Percentiles rank a stretch among this genome's conserved stretches.
Evolutionary conservation across 1,139 yeast genomes (phyloP).

Genomic region (Wickerhamomyces sp.): DNA sequence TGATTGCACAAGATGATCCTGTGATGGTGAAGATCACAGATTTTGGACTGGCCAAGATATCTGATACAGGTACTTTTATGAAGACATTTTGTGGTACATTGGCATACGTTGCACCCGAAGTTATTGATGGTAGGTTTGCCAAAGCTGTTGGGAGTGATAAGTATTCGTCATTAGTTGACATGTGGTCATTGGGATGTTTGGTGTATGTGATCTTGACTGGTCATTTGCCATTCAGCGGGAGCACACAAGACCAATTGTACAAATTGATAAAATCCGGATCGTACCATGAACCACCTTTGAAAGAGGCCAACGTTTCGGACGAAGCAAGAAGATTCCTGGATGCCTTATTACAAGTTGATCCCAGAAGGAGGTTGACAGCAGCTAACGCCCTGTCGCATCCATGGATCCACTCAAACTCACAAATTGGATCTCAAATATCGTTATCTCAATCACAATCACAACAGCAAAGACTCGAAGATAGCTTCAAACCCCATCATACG

Average conservation of each 20-base stretch:
- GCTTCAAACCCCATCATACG: constrained; percentile 5
- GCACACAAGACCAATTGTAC: constrained; percentile 82
- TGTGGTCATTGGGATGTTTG: constrained; percentile 94
- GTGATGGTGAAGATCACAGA: constrained; percentile 87
- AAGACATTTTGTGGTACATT: constrained; percentile 88
- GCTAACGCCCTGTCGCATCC: constrained; percentile 65
- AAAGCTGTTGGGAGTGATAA: constrained; percentile 39
- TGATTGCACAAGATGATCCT: constrained; percentile 88
- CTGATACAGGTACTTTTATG: constrained; percentile 72
- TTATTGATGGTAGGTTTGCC: constrained; percentile 52
- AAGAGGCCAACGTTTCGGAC: constrained; percentile 57
- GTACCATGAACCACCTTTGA: constrained; percentile 74
- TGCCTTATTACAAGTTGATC: constrained; percentile 68
- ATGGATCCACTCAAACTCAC: constrained; percentile 32
- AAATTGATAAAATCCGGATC: constrained; percentile 71
- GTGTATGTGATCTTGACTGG: constrained; percentile 87
- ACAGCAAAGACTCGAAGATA: constrained; percentile 48
- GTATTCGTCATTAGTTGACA: constrained; percentile 85
- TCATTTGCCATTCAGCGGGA: constrained; percentile 89
- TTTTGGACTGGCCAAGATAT: constrained; percentile 83
- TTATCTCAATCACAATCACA: constrained; percentile 70
- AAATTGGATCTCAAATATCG: constrained; percentile 40
- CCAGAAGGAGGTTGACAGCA: constrained; percentile 65
- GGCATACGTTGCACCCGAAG: constrained; percentile 94
- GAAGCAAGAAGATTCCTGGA: constrained; percentile 67